phyloP scores from a whole-genome alignment of 2,329 filamentous ascomycete species.

The Acrodontium crateriforme region DNA sequence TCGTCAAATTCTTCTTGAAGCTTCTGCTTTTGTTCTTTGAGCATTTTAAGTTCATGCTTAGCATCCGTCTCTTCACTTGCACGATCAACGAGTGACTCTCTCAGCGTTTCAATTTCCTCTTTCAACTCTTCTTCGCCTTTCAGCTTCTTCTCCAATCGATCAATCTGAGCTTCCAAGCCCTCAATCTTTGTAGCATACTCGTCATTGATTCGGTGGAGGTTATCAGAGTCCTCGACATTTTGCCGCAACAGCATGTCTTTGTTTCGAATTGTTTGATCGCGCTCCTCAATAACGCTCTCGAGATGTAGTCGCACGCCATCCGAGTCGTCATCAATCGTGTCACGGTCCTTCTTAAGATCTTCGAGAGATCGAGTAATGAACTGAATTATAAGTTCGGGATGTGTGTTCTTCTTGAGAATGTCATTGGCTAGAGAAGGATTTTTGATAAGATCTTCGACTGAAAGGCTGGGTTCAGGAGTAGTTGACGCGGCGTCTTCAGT shows the following conservation, averaged over 20 bases:
- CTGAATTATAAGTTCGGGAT: not conserved
- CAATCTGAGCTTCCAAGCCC: constrained; percentile 13
- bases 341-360: constrained; percentile 1
- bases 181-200: constrained; percentile 43
- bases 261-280: constrained; percentile 58
- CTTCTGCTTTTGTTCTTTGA: constrained; percentile 14
- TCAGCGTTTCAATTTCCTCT: constrained; percentile 13
- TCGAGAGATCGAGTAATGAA: constrained; percentile 3
- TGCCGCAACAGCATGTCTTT: not conserved
- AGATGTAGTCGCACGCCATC: constrained; percentile 11
- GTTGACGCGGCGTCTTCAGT: constrained; percentile 13
- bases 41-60: constrained; percentile 16
- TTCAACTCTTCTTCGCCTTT: constrained; percentile 13
- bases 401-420: constrained; percentile 4
- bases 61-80: constrained; percentile 16
- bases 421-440: constrained; percentile 10
- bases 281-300: constrained; percentile 31
- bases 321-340: constrained; percentile 9
- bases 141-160: constrained; percentile 10
- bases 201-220: too few relatives aligned
- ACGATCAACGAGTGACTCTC: constrained; percentile 14
- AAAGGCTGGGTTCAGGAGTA: constrained; percentile 3
- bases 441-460: constrained; percentile 8
- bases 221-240: constrained; percentile 46
- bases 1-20: constrained; percentile 16